Evolutionary conservation across 2,329 filamentous ascomycete species (phyloP).

Genomic region (Fusarium haematococcum): DNA sequence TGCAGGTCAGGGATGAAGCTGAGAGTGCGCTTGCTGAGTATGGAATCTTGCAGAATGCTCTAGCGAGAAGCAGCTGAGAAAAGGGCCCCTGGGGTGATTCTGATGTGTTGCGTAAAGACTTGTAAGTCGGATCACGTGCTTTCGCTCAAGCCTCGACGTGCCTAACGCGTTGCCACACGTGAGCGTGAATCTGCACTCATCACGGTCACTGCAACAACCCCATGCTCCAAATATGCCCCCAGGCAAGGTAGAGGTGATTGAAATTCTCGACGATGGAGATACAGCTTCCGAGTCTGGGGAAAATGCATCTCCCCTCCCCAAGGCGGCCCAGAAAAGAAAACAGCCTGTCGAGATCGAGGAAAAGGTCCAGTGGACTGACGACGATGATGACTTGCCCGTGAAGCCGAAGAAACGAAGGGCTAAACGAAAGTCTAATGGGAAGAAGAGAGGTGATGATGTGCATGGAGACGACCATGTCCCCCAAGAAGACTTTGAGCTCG

Average conservation of each 20-base stretch:
- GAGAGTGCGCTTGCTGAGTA: not conserved
- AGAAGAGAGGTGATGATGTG: slow-evolving; percentile 40
- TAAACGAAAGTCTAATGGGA: slow-evolving; percentile 46
- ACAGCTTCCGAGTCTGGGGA: slow-evolving; percentile 37
- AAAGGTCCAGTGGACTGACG: slow-evolving; percentile 67
- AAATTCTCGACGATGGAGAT: slow-evolving; percentile 43
- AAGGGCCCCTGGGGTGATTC: not conserved
- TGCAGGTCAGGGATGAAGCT: not conserved
- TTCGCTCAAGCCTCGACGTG: slow-evolving; percentile 24
- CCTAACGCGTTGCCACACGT: slow-evolving; percentile 33
- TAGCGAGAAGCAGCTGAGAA: not conserved
- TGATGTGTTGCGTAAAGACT: not conserved
- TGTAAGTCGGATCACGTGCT: slow-evolving; percentile 36
- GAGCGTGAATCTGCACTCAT: not conserved
- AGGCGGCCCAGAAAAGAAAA: slow-evolving; percentile 53
- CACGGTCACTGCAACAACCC: slow-evolving; percentile 1
- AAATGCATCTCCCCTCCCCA: slow-evolving; percentile 6
- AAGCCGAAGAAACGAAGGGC: slow-evolving; percentile 56
- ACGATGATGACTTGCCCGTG: slow-evolving; percentile 71
- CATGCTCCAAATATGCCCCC: slow-evolving; percentile 27
- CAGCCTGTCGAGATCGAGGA: slow-evolving; percentile 51
- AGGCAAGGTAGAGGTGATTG: slow-evolving; percentile 34
- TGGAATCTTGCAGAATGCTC: not conserved
- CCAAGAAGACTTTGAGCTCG: slow-evolving; percentile 58
- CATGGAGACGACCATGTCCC: slow-evolving; percentile 50